Conservation (phyloP, 495 filamentous ascomycete species). For the Cladorrhinum samala region DNA sequence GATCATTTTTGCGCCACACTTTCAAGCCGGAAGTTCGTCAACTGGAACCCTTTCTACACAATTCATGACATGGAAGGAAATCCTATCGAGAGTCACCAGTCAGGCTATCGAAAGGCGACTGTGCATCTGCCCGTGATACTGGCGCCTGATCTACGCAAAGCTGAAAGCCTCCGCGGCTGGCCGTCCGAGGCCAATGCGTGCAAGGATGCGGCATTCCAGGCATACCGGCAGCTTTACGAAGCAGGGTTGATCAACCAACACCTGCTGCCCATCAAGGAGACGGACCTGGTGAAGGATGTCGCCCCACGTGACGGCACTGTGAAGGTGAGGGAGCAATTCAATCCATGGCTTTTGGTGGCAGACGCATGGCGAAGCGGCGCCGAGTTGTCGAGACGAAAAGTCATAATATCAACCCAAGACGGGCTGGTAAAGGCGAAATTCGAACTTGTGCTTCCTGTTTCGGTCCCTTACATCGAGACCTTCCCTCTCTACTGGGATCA, state of each 20-base stretch:
- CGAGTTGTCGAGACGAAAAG: conserved; percentile 24
- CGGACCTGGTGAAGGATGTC: conserved; percentile 32
- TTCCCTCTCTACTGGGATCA: conserved; percentile 48
- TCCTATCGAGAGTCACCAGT: conserved; percentile 2
- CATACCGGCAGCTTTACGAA: conserved; percentile 64
- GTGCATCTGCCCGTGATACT: conserved; percentile 71
- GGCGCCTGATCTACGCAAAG: conserved; percentile 52
- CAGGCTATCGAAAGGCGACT: conserved; percentile 40
- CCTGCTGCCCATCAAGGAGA: conserved; percentile 55
- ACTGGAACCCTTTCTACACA: conserved; percentile 47
- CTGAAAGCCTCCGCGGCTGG: conserved; percentile 53
- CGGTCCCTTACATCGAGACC: conserved; percentile 33
- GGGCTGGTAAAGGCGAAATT: conserved; percentile 31
- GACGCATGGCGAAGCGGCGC: conserved; percentile 39
- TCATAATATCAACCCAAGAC: conserved; percentile 29
- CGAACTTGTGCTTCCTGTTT: conserved; percentile 41
- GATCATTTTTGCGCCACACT: conserved; percentile 74
- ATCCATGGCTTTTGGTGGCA: conserved; percentile 63
- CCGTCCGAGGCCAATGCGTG: conserved; percentile 65
- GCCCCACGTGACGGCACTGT: conserved; percentile 44
- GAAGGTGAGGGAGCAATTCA: conserved; percentile 49
- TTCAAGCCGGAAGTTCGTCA: conserved; percentile 48
- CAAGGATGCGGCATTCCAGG: conserved; percentile 79
- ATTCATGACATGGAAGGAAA: conserved; percentile 12
- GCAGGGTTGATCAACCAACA: conserved; percentile 73